Conservation (phyloP, 2,329 filamentous ascomycete genomes). For the Curvularia eragrostidis region DNA sequence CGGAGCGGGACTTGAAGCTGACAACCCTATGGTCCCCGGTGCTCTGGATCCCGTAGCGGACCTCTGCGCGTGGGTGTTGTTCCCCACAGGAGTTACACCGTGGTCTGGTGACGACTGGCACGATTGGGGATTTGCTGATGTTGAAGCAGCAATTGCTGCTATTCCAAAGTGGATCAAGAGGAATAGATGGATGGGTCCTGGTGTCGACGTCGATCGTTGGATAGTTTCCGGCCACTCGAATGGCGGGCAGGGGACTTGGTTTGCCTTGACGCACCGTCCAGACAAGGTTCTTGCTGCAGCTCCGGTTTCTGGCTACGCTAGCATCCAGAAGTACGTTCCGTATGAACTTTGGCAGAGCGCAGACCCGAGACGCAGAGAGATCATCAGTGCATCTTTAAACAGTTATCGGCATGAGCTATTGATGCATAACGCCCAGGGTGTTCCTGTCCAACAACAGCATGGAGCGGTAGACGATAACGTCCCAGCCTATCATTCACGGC, state of each 20-base stretch:
- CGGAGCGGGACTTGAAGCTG: constrained; percentile 64
- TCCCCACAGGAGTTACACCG: constrained; percentile 63
- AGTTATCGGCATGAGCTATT: constrained; percentile 64
- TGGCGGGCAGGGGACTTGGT: constrained; percentile 67
- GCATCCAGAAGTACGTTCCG: constrained; percentile 66
- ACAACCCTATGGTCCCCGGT: constrained; percentile 55
- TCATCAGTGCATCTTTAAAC: constrained; percentile 58
- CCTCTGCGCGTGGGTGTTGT: constrained; percentile 62
- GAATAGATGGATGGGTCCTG: constrained; percentile 57
- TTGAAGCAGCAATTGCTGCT: constrained; percentile 59
- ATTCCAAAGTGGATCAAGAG: constrained; percentile 60
- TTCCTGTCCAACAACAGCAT: constrained; percentile 64
- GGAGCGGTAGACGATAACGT: constrained; percentile 65
- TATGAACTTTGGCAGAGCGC: constrained; percentile 62
- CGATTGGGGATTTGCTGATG: constrained; percentile 63
- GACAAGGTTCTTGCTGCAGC: constrained; percentile 64
- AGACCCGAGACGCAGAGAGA: constrained; percentile 58
- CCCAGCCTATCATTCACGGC: constrained; percentile 63
- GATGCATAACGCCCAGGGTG: constrained; percentile 58
- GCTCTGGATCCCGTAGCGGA: constrained; percentile 59
- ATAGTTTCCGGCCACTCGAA: constrained; percentile 66
- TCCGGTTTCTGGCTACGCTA: constrained; percentile 65
- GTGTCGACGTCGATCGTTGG: constrained; percentile 56
- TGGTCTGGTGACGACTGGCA: constrained; percentile 70
- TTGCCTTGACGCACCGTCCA: constrained; percentile 61